Evolutionary conservation across 129 eudicot genomes (phyloP), one percentile per base, ranked within the genome.

Genomic region (Chrysanthemum makinoi): DNA sequence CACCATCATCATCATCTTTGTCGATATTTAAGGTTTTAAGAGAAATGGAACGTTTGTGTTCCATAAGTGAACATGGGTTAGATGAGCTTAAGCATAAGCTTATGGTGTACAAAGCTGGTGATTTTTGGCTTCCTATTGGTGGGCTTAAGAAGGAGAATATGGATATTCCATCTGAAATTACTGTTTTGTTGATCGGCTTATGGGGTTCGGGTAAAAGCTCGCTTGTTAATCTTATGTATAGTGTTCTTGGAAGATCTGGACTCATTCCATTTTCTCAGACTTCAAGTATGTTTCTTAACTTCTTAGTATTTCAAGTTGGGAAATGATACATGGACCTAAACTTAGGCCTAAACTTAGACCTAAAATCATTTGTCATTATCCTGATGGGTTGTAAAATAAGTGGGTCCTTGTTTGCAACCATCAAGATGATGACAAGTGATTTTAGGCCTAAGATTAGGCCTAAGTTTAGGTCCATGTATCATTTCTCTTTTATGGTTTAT

Each of bases 171-270:
- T 80, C 76, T 3, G 44, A 77, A 10, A 72, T 75, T 58, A 85
- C 89, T 14, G 64, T 87, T 79, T 81, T 90, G 13, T 54, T 90
- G 70, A 77, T 74, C 20, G 97, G 97, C 0, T 62, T 85, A 3
- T 54, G 49, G 47, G 78, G 77, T 75, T 80, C 95, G 26, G 97
- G 97, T 24, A 90, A 90, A 84, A 90, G 95, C 75, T 83, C 95
- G 48, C 79, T 87, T 51, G 73, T 90, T 2, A 90, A 90, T 75
- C 75, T 85, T 11, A 81, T 90, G 97, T 87, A 90, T 35, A 83
- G 95, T 69, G 89, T 90, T 68, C 84, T 90, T 14, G 97, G 97
- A 11, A 67, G 91, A 74, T 83, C 91, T 57, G 97, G 97, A 8
- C 83, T 90, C 71, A 71, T 90, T 54, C 95, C 91, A 1, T 90